Conservation (phyloP, 2,329 filamentous ascomycete genomes). For the Cercospora sojina region DNA sequence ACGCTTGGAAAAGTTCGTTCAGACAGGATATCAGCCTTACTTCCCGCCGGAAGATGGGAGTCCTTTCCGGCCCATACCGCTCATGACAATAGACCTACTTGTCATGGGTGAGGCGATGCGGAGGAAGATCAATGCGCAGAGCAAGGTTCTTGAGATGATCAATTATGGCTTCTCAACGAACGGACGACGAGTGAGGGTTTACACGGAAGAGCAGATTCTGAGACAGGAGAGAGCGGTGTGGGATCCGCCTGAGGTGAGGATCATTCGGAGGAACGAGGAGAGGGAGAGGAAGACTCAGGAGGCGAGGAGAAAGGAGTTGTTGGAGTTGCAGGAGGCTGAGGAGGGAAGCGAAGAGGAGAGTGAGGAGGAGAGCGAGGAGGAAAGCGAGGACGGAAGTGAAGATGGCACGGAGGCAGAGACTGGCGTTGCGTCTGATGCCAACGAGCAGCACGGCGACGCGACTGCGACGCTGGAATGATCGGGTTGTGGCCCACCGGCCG, state of each 20-base stretch:
- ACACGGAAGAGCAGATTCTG: constrained; percentile 13
- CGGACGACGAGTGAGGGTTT: not conserved
- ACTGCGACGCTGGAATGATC: not conserved
- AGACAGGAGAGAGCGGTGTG: constrained; percentile 7
- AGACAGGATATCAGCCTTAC: constrained; percentile 16
- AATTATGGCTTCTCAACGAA: constrained; percentile 53
- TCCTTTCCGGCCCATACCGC: constrained; percentile 12
- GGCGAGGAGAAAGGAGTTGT: not conserved
- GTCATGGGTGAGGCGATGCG: constrained; percentile 57
- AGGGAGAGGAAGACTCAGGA: constrained; percentile 4
- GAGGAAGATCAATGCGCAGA: constrained; percentile 55
- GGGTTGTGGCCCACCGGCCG: not conserved
- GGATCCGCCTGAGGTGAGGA: constrained; percentile 11
- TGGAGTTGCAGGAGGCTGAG: not conserved
- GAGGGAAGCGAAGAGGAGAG: not conserved
- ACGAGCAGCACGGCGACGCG: not conserved
- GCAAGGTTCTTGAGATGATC: constrained; percentile 58
- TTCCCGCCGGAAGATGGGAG: constrained; percentile 12
- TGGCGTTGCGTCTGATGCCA: not conserved
- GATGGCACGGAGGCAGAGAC: not conserved
- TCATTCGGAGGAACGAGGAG: constrained; percentile 7
- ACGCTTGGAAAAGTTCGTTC: constrained; percentile 34
- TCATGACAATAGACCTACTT: constrained; percentile 42
- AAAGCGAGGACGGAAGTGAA: not conserved
- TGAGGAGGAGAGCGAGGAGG: not conserved